Base-by-base conservation (phyloP, 148 eudicot species). In the Simmondsia chinensis region DNA sequence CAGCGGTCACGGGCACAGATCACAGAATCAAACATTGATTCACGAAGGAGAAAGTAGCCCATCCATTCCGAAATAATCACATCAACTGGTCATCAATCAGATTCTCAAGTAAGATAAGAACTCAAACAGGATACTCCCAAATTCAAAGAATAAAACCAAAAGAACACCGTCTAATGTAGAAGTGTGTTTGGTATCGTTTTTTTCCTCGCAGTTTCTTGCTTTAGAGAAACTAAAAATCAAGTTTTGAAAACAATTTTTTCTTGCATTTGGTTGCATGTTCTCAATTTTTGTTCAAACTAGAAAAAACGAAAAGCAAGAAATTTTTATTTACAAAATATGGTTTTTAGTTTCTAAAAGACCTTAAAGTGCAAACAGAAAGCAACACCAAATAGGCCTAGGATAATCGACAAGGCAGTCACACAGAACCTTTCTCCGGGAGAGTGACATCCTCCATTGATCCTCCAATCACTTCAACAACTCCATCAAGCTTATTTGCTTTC, bases 41-140 rank as follows among this genome's bases (percentile, higher is more conserved):
- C 99, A 34, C 99, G 96, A 12, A 91, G 80, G 46, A 91, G 96
- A 61, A 91, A 91, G 65, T 91, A 86, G 13, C 99, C 99, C 99
- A 91, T 91, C 99, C 99, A 91, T 60, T 91, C 99, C 0, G 99
- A 91, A 52, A 91, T 91, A 28, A 91, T 91, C 22, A 91, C 83
- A 71, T 91, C 99, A 57, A 91, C 99, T 91, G 77, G 57, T 32
- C 57, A 66, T 35, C 55, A 57, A 67, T 50, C 16, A 50, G 20
- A 48, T 50, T 12, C 28, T 15, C 19, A 7, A 15, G 45, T 66
- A 14, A 66, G 36, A 48, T 13, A 14, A 36, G 26, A 22, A 20
- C 31, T 14, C 18, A 33, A 21, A 23, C 7, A 11, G 16, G 22
- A 38, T 37, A 39, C 20, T 23, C 19, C 29, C 7, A 36, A 13